These are phyloP conservation scores for Parathielavia appendiculata DNA, from an alignment of 495 filamentous ascomycete species.

Conservation along the genomic window DNA sequence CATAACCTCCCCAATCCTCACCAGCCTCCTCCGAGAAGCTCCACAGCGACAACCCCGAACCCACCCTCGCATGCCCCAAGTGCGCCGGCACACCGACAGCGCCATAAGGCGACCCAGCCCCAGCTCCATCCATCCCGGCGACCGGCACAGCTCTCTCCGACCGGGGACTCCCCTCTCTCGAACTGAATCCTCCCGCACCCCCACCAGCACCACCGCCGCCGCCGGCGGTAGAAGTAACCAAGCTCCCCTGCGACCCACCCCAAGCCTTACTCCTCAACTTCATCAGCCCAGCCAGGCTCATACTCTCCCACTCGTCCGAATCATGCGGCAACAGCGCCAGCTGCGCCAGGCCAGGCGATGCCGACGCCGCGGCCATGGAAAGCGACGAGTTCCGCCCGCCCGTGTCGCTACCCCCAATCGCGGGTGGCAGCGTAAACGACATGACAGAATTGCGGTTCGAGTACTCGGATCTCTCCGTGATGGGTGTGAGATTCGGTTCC, in stretches of 20 bases:
- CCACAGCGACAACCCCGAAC: conserved; percentile 13
- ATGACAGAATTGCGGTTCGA: conserved; percentile 89
- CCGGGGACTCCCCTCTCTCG: conserved; percentile 53
- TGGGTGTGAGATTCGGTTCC: conserved; percentile 90
- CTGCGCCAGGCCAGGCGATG: conserved; percentile 60
- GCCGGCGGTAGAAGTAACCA: conserved; percentile 45
- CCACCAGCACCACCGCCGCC: too few relatives aligned
- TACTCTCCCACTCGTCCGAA: conserved; percentile 26
- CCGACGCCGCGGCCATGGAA: background rate
- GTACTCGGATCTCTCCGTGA: conserved; percentile 94
- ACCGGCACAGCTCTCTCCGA: conserved; percentile 31
- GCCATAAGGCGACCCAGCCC: background rate
- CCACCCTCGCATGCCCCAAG: conserved; percentile 14
- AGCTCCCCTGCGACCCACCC: conserved; percentile 72
- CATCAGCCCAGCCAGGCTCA: conserved; percentile 65
- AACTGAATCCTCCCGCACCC: conserved; percentile 31
- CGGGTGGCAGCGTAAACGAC: conserved; percentile 56
- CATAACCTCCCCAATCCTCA: background rate
- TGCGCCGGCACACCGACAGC: conserved; percentile 3
- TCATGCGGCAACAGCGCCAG: conserved; percentile 65
- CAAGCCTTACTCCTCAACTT: conserved; percentile 70
- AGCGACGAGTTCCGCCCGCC: conserved; percentile 23
- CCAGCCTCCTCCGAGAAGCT: conserved; percentile 24
- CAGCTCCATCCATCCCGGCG: background rate
- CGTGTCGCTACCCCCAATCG: conserved; percentile 28